These are phyloP conservation scores for Lathyrus tuberosus DNA, from an alignment of 306 rosid species.

Conservation along the genomic window DNA sequence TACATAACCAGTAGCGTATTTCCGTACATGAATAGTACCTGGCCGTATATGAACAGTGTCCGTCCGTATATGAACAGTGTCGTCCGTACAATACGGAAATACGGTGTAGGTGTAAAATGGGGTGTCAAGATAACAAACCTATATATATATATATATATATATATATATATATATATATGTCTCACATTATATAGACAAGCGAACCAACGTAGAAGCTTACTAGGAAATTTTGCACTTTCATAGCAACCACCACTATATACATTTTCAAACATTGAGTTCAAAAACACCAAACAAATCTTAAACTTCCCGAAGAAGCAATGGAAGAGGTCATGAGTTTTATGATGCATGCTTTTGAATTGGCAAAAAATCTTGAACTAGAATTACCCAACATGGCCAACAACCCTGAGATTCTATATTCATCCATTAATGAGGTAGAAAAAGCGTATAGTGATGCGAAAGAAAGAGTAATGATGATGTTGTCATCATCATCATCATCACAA, in stretches of 20 bases:
- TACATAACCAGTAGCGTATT: too few species aligned
- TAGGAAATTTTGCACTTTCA: constrained; percentile 9
- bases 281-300: constrained; percentile 27
- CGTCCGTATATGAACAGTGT: too few species aligned
- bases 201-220: constrained; percentile 43
- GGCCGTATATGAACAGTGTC: too few species aligned
- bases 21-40: too few species aligned
- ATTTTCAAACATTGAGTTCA: constrained; percentile 6
- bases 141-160: too few species aligned
- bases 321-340: constrained; percentile 44
- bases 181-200: constrained; percentile 10
- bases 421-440: constrained; percentile 49
- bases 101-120: too few species aligned
- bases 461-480: constrained; percentile 21
- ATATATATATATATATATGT: too few species aligned
- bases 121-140: too few species aligned
- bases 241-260: constrained; percentile 29
- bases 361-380: constrained; percentile 48
- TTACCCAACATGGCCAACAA: constrained; percentile 44
- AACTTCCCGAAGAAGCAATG: constrained; percentile 43
- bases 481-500: constrained; percentile 1
- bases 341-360: constrained; percentile 52
- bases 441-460: constrained; percentile 49
- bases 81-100: too few species aligned
- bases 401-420: constrained; percentile 37